Conservation (phyloP, 805 yeast genomes). For the Yamadazyma akitaensis region DNA sequence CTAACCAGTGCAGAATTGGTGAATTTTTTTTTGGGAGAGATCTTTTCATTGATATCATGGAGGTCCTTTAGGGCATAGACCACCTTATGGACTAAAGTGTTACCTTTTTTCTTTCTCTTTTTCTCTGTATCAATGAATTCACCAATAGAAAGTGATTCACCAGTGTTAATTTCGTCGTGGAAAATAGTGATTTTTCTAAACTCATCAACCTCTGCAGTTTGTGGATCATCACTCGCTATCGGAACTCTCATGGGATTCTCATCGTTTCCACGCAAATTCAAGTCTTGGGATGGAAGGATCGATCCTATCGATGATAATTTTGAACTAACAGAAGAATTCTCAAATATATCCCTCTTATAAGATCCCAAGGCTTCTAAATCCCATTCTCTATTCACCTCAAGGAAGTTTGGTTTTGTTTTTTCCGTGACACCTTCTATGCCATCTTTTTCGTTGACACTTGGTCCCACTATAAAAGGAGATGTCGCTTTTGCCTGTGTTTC, state of each 20-base stretch:
- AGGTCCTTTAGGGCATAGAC: background rate
- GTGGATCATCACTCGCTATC: background rate
- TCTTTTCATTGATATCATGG: background rate
- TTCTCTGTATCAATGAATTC: background rate
- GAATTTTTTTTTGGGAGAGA: background rate
- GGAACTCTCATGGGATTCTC: no score
- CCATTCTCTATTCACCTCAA: background rate
- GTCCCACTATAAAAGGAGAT: background rate
- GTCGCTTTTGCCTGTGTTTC: background rate
- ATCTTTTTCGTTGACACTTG: background rate
- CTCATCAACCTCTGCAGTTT: slow-evolving; percentile 2
- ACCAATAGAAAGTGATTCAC: background rate
- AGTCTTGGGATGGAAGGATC: background rate
- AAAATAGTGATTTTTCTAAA: slow-evolving; percentile 10
- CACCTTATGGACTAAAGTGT: background rate
- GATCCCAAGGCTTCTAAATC: slow-evolving; percentile 12
- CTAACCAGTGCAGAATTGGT: slow-evolving; percentile 5
- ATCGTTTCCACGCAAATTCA: no score
- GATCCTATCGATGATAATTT: background rate
- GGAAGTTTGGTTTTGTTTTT: background rate
- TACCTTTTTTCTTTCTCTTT: background rate
- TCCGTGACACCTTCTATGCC: background rate
- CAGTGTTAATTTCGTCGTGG: slow-evolving; percentile 13
- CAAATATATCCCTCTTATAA: background rate
- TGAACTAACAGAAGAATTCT: background rate